Evolutionary conservation across 768 basidiomycete genomes (phyloP), one percentile per base, ranked within the genome.

Genomic region (Boletus reticuloceps): DNA sequence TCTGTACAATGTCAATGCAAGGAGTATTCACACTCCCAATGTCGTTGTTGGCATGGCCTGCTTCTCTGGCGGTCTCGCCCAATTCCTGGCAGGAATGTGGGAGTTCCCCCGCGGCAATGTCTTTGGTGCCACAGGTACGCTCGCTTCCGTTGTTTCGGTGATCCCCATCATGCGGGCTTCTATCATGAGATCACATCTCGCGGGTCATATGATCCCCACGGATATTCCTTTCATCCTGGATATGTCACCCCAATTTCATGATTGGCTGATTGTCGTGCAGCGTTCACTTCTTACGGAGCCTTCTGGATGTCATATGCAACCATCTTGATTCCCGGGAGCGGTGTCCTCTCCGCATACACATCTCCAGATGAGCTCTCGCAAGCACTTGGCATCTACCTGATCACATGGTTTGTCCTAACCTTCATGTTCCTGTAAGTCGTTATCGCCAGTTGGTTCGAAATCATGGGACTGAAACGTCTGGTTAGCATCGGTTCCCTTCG

Each of bases 61-160:
- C 60, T 89, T 85, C 71, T 82, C 82, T 58, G 94, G 93, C 59
- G 94, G 94, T 56, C 83, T 94, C 32, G 86, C 79, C 13, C 94
- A 95, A 68, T 77, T 95, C 44, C 74, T 94, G 38, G 93, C 92
- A 31, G 94, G 94, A 40, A 91, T 94, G 87, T 93, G 91, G 91
- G 86, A 86, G 70, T 87, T 86, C 72, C 81, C 83, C 16, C 72
- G 79, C 32, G 85, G 85, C 1, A 90, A 91, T 59, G 75, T 73
- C 0, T 89, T 91, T 58, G 86, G 84, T 61, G 88, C 80, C 12
- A 85, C 88, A 29, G 86, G 88, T 88, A 39, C 70, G 52, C 46
- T 29, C 12, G 13, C 14, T 36, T 12, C 12, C 14, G 5, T 4
- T 9, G 8, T 12, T 22, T 17, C 4, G 5, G 29, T 2, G 34